phyloP scores from a whole-genome alignment of 75 land plant genomes.

The Sequoiadendron giganteum region DNA sequence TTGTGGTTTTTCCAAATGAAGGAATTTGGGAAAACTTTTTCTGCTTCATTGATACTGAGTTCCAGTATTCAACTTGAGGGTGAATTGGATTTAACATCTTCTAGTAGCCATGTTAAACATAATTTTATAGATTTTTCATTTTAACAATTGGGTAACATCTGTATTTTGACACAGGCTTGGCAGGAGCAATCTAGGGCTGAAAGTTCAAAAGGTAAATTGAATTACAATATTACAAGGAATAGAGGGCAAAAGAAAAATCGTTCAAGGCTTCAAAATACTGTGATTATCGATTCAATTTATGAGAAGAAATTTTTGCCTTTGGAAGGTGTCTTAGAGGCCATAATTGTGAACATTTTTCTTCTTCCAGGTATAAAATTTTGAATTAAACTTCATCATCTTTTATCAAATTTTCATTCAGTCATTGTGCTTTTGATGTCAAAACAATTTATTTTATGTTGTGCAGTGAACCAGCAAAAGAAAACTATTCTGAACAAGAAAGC shows the following conservation, averaged over 20 bases:
- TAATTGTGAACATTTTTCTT: conserved; percentile 62
- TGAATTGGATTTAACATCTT: not conserved
- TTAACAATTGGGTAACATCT: not conserved
- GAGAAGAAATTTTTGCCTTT: conserved; percentile 78
- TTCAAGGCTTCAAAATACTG: conserved; percentile 55
- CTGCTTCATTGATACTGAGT: not conserved
- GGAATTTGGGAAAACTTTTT: not conserved
- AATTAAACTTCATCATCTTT: not conserved
- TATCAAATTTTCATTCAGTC: not conserved
- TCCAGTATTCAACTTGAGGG: not conserved
- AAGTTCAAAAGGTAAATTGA: conserved; percentile 33
- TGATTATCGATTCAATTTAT: conserved; percentile 72
- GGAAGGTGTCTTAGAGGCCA: conserved; percentile 69
- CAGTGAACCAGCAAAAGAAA: not conserved
- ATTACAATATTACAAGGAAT: conserved; percentile 20
- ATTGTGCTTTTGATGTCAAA: not conserved
- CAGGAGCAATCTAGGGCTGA: conserved; percentile 44
- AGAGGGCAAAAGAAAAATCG: conserved; percentile 44
- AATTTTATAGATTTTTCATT: not conserved
- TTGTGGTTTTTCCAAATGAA: not conserved
- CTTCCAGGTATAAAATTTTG: conserved; percentile 60
- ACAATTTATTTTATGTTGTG: not conserved
- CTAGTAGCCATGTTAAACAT: not conserved
- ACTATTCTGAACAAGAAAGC: not conserved
- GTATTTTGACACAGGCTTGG: conserved; percentile 56